Evolutionary conservation across 306 rosid species (phyloP).

Genomic region (Corylus avellana): DNA sequence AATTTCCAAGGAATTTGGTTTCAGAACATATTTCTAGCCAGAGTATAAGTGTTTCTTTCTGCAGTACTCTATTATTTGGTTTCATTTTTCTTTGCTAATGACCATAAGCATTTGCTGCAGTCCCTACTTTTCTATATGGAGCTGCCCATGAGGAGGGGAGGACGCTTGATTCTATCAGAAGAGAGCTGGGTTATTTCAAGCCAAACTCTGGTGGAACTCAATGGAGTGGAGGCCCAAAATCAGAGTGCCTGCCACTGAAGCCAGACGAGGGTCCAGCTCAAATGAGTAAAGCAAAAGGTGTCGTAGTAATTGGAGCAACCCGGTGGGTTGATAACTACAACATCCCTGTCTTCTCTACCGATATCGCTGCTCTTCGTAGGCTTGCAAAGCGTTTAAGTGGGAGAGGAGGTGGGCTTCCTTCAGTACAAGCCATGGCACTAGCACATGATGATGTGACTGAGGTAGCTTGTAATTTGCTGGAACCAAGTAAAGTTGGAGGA

Average conservation of each 20-base stretch:
- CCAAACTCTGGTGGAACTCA: constrained; percentile 62
- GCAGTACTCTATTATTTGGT: not conserved
- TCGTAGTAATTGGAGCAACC: constrained; percentile 66
- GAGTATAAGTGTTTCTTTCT: constrained; percentile 16
- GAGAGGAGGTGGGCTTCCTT: constrained; percentile 60
- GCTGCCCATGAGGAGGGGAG: constrained; percentile 79
- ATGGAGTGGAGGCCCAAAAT: constrained; percentile 63
- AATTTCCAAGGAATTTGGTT: not conserved
- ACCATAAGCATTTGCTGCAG: constrained; percentile 46
- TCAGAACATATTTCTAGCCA: not conserved
- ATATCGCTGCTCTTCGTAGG: constrained; percentile 48
- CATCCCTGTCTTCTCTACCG: constrained; percentile 62
- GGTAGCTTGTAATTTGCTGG: constrained; percentile 62
- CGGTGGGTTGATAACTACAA: constrained; percentile 76
- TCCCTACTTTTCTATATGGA: constrained; percentile 78
- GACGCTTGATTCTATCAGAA: constrained; percentile 70
- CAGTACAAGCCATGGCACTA: constrained; percentile 92
- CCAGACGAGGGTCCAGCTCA: constrained; percentile 75
- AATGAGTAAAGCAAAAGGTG: constrained; percentile 53
- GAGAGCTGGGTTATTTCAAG: constrained; percentile 78
- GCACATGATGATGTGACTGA: constrained; percentile 44
- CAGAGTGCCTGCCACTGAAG: constrained; percentile 47
- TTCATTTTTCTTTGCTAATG: constrained; percentile 13
- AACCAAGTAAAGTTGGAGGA: constrained; percentile 61
- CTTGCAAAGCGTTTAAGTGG: constrained; percentile 48